Conservation (phyloP, 1,284 basidiomycete species). For the Takashimella koratensis region DNA sequence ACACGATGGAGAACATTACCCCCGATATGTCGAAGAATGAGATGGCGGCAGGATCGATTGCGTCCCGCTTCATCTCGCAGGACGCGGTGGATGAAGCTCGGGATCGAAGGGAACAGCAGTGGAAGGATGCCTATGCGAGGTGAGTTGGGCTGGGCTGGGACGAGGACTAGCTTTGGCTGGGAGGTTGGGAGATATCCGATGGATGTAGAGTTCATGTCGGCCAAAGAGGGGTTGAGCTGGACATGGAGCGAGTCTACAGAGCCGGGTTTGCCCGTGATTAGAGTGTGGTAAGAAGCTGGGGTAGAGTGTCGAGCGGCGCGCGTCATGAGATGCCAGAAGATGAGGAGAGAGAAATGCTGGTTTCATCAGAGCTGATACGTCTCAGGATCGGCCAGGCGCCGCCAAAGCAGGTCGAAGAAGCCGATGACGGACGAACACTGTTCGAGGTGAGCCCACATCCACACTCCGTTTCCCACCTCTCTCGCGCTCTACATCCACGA, state of each 20-base stretch:
- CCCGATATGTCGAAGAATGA: conserved; percentile 16
- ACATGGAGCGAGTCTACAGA: too few relatives aligned
- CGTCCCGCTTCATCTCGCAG: conserved; percentile 59
- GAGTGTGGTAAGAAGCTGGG: too few relatives aligned
- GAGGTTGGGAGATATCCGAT: too few relatives aligned
- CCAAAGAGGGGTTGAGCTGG: conserved; percentile 1
- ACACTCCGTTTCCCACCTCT: too few relatives aligned
- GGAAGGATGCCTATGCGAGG: conserved; percentile 90
- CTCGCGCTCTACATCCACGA: too few relatives aligned
- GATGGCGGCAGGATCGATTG: conserved; percentile 29
- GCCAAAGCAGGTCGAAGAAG: conserved; percentile 63
- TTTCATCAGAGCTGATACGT: too few relatives aligned
- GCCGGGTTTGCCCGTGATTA: neutral
- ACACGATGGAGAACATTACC: conserved; percentile 12
- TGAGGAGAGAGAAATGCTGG: too few relatives aligned
- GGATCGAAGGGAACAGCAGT: conserved; percentile 72
- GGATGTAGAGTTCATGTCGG: too few relatives aligned
- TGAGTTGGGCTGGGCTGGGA: conserved; percentile 38
- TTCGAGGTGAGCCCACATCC: conserved; percentile 88
- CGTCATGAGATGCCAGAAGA: too few relatives aligned
- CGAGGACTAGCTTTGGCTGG: too few relatives aligned
- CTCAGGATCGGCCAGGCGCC: conserved; percentile 77
- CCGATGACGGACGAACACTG: conserved; percentile 75
- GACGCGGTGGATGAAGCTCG: conserved; percentile 74
- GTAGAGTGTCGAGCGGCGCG: too few relatives aligned